Evolutionary conservation across 306 rosid species (phyloP), one percentile per base, ranked within the genome.

Genomic region (Prinsepia uniflora): DNA sequence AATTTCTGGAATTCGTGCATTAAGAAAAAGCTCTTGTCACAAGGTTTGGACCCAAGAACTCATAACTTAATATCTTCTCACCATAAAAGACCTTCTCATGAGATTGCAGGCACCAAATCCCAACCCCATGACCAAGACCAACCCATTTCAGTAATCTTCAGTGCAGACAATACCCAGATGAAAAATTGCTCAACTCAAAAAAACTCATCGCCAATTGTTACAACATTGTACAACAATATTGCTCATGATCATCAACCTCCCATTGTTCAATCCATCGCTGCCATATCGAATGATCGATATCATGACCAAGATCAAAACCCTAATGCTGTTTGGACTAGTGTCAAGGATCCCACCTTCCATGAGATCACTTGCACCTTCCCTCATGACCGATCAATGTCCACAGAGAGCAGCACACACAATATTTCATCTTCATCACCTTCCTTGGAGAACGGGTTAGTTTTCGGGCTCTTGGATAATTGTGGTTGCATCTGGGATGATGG

Each of bases 1-100:
- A 85, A 85, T 53, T 80, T 85, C 57, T 85, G 89, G 84, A 85
- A 85, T 63, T 85, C 89, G 7, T 82, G 84, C 74, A 79, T 85
- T 57, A 85, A 85, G 89, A 85, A 82, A 72, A 85, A 80, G 71
- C 81, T 85, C 20, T 53, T 84, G 36, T 81, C 78, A 49, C 85
- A 75, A 68, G 89, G 84, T 17, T 74, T 85, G 65, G 89, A 85
- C 73, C 89, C 89, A 34, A 75, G 80, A 36, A 85, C 89, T 17
- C 89, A 80, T 66, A 85, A 85, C 73, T 67, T 84, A 4, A 39
- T 84, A 34, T 55, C 85, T 5, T 50, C 64, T 72, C 68, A 20
- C 45, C 63, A 12, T 36, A 22, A 15, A 52, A 71, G 56, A 42
- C 6, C 56, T 40, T 46, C 44, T 53, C 45, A 13, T 15, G 65